Evolutionary conservation across 1,284 basidiomycete species (phyloP), one percentile per base, ranked within the genome.

Genomic region (Cerrena zonata): DNA sequence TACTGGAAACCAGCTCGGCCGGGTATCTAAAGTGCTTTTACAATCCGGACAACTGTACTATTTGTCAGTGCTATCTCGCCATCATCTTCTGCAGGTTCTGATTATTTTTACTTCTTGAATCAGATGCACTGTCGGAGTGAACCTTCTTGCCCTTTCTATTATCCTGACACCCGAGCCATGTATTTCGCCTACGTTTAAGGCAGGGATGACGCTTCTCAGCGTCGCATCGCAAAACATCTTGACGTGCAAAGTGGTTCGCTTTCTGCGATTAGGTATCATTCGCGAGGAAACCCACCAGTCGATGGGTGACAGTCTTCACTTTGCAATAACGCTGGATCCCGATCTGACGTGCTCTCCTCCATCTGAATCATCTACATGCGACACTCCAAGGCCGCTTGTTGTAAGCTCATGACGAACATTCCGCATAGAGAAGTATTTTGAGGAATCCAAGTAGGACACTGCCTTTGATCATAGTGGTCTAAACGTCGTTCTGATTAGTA

Each of bases 1-100:
- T 13, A 50, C 42, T 23, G 49, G 49, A 7, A 38, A 46, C 4
- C 42, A 43, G 2, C 23, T 50, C 42, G 49, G 49, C 13, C 11
- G 13, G 23, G 34, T 50, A 11, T 50, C 49, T 2, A 34, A 23
- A 15, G 23, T 41, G n/a, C 18, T 50, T 5, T 25, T 50, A 5
- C 39, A 38, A 3, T 45, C 49, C n/a, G 49, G 49, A 15, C 30
- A 34, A 15, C 30, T 34, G 15, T 34, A 34, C 15, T 34, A 34
- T 34, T 34, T 34, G 30, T 34, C 15, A 15, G 30, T 34, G 15
- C 30, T 7, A 7, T 34, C 30, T 34, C 15, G 15, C 30, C 30
- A 34, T 7, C 15, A 15, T 34, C 30, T 7, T 7, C 30, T 15
- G 30, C n/a, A n/a, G n/a, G n/a, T n/a, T n/a, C n/a, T n/a, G n/a